Evolutionary conservation across 2,329 filamentous ascomycete genomes (phyloP).

Genomic region (Corynespora cassiicola): DNA sequence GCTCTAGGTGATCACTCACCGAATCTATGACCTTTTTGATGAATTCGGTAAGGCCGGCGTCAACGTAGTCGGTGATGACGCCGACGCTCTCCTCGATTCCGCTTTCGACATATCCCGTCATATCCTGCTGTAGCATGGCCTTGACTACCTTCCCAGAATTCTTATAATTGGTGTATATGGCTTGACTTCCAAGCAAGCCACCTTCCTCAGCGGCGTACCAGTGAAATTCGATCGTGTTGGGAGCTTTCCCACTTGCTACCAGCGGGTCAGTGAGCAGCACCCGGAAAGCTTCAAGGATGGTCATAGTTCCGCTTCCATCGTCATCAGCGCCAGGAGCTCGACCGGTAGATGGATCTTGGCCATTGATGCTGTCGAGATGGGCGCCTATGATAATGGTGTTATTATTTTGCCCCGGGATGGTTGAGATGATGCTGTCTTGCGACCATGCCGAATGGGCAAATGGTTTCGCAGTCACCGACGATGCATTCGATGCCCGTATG

Average conservation of each 20-base stretch:
- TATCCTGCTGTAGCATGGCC: constrained; percentile 97
- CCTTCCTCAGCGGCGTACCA: constrained; percentile 93
- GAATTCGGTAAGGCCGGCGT: constrained; percentile 78
- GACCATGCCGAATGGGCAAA: constrained; percentile 85
- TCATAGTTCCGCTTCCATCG: constrained; percentile 88
- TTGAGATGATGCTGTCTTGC: constrained; percentile 87
- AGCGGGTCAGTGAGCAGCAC: constrained; percentile 74
- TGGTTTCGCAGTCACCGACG: constrained; percentile 71
- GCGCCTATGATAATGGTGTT: constrained; percentile 86
- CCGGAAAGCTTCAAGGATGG: constrained; percentile 87
- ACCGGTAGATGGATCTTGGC: constrained; percentile 80
- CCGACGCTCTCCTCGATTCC: constrained; percentile 83
- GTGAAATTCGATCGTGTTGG: constrained; percentile 93
- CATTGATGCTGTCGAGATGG: constrained; percentile 92
- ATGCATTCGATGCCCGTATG: constrained; percentile 72
- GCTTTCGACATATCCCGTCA: constrained; percentile 81
- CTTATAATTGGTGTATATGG: constrained; percentile 82
- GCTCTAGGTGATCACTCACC: constrained; percentile 8
- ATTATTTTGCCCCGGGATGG: constrained; percentile 81
- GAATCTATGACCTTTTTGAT: constrained; percentile 82
- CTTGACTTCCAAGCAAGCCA: constrained; percentile 84
- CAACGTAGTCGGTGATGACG: constrained; percentile 89
- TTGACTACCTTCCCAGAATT: constrained; percentile 76
- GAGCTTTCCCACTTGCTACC: constrained; percentile 71
- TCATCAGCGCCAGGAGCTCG: constrained; percentile 91